A percentile compares a stretch with the other conserved stretches of the same genome.
These are phyloP conservation scores for Nicotiana tabacum DNA, from an alignment of 257 asterid species.

Conservation along the genomic window DNA sequence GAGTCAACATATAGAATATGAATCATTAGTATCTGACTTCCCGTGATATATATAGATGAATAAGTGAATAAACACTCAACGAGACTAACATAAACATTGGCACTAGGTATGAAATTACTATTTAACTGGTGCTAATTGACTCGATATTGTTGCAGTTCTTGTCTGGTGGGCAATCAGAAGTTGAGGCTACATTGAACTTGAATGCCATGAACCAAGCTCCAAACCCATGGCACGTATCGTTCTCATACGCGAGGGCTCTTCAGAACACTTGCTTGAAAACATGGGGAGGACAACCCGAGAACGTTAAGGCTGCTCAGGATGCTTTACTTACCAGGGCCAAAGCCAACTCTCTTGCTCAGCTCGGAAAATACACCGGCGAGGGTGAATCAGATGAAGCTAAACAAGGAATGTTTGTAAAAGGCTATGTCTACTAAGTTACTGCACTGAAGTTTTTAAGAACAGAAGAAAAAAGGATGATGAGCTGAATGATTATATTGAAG, in stretches of 20 bases:
- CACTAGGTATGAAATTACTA: background rate
- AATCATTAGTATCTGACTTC: background rate
- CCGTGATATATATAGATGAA: background rate
- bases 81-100: background rate
- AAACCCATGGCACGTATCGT: conserved; percentile 78
- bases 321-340: conserved; percentile 56
- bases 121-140: background rate
- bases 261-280: conserved; percentile 78
- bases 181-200: conserved; percentile 72
- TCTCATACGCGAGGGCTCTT: conserved; percentile 73
- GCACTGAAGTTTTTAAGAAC: background rate
- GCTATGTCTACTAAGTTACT: conserved; percentile 47
- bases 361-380: conserved; percentile 66
- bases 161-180: conserved; percentile 85
- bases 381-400: conserved; percentile 82
- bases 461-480: background rate
- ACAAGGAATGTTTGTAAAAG: conserved; percentile 70
- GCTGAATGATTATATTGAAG: conserved; percentile 14
- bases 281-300: conserved; percentile 70
- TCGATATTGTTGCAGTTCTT: conserved; percentile 39
- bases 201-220: conserved; percentile 82
- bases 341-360: conserved; percentile 78
- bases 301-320: conserved; percentile 62
- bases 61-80: background rate
- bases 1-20: background rate